Evolutionary conservation across 768 basidiomycete species (phyloP), one percentile per base, ranked within the genome.

Genomic region (Crucibulum laeve): DNA sequence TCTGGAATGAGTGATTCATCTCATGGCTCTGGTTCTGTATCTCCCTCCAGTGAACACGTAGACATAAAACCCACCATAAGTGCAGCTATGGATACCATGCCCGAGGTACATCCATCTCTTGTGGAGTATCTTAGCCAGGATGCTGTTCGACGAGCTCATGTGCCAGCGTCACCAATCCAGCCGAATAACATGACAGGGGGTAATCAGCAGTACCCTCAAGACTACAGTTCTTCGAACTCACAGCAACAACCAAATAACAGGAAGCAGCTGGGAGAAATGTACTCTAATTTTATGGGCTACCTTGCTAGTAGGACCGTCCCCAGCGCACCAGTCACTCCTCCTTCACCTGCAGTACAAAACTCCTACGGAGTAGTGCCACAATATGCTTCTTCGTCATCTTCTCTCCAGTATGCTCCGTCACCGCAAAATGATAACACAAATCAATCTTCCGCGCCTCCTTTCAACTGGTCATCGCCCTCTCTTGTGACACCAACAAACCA

Each of bases 101-200:
- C 59, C 0, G 58, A 61, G 25, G 60, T 62, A 14, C 59, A 62
- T 40, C 60, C 59, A 26, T 58, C 59, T n/a, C 49, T 67, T 26
- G 56, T 67, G 22, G 61, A 57, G 25, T 64, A 68, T 41, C 46
- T 68, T 25, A 62, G 59, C 36, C 58, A 57, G 44, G 60, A 60
- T 32, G 48, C 54, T 7, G 52, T 56, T 2, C 51, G 52, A 51
- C 11, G 19, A 21, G 35, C 19, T n/a, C 35, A 37, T 11, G 35
- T n/a, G 35, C 35, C 30, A 32, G 13, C 30, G 15, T 32, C 30
- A 32, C 30, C 30, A 13, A 11, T 15, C 15, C 30, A 32, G 30
- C 30, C 11, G 15, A 32, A 32, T 32, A 5, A 11, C 13, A 15
- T 15, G 15, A 15, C 4, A 11, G 43, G 52, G 51, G 11, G 30